Evolutionary conservation across 768 basidiomycete genomes (phyloP), one percentile per base, ranked within the genome.

Genomic region (Boletus tylopilopsis): DNA sequence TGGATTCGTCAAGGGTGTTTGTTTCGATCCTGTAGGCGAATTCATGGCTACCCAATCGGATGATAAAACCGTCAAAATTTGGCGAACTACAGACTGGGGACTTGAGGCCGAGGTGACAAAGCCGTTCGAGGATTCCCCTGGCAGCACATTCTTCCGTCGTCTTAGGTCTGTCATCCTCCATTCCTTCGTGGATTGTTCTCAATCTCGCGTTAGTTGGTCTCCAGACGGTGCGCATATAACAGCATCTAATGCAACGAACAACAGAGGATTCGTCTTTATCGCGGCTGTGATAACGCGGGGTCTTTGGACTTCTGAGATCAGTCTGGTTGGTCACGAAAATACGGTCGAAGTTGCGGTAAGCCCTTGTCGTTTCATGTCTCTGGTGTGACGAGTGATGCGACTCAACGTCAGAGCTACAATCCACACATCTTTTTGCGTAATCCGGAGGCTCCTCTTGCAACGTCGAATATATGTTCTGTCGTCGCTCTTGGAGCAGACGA

Each of bases 191-290:
- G 25, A 18, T n/a, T 3, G 15, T 35, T 23, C 50, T 47, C 41
- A 58, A 27, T 12, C 6, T 23, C 18, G 33, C 54, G 7, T 4
- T 53, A 96, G 94, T 59, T 99, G 96, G 96, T 97, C 94, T 1
- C 96, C 96, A 2, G 96, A 98, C 62, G 96, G 96, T n/a, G 90
- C 95, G 2, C 93, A 96, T 64, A 92, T 99, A 51, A 96, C 94
- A 5, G 91, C 94, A 1, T 95, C 95, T 1, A 98, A 98, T 62
- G 93, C 94, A 2, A 97, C 94, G 44, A 98, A 97, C 66, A 91
- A 90, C 59, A 85, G 87, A 55, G 94, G 94, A 18, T 94, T 93
- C 49, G 94, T 98, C 6, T 99, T 98, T 65, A 95, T 97, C 37
- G 96, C 95, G 3, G 91, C 94, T 7, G 93, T 98, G 21, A 94